Evolutionary conservation across 371 early-diverging fungal species (phyloP).

Genomic region (Saksenaea oblongispora): DNA sequence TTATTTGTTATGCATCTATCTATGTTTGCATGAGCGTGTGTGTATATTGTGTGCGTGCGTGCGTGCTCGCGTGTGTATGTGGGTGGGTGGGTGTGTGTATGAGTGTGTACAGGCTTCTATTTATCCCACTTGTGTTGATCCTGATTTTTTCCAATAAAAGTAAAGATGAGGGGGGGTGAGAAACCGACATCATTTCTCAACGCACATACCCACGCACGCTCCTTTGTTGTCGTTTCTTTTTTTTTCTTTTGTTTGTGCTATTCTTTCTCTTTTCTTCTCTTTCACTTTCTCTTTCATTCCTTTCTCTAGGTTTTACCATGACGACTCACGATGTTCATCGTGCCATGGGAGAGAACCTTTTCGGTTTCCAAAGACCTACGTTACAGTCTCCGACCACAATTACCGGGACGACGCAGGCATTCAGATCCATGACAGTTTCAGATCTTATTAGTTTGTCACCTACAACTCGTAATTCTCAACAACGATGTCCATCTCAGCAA

Average conservation of each 20-base stretch:
- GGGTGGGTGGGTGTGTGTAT: no score
- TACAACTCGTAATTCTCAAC: not conserved
- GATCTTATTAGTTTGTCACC: conserved; percentile 29
- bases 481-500: conserved; percentile 6
- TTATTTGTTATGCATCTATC: no score
- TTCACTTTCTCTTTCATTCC: not conserved
- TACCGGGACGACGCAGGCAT: conserved; percentile 12
- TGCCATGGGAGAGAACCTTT: conserved; percentile 36
- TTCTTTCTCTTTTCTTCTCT: not conserved
- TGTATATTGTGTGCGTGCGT: no score
- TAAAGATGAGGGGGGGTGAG: not conserved
- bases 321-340: conserved; percentile 38
- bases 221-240: not conserved
- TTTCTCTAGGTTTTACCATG: conserved; percentile 11
- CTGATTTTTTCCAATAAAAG: conserved; percentile 13
- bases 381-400: conserved; percentile 14
- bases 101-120: not conserved
- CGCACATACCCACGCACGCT: conserved; percentile 8
- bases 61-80: no score
- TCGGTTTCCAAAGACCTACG: conserved; percentile 34
- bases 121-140: conserved; percentile 2
- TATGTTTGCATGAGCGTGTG: no score
- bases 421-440: conserved; percentile 38
- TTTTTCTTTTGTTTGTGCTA: not conserved
- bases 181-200: conserved; percentile 2